These are phyloP conservation scores for Chamaecrista fasciculata DNA, from an alignment of 306 rosid species.

Conservation along the genomic window DNA sequence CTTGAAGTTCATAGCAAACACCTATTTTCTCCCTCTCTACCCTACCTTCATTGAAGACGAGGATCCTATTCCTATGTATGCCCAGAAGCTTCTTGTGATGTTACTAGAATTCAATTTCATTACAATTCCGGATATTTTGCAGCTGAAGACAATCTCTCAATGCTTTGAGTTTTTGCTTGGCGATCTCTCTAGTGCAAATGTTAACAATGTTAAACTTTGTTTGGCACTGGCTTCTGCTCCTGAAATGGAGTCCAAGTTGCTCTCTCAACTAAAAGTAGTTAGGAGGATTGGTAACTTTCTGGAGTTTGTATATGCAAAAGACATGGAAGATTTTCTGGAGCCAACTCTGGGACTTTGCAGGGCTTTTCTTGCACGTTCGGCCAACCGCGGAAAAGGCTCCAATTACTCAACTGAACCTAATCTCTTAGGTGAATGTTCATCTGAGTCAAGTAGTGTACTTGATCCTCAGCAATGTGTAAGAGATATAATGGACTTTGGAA, in stretches of 20 bases:
- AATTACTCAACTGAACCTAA: constrained; percentile 52
- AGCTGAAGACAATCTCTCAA: constrained; percentile 85
- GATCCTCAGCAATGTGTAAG: constrained; percentile 78
- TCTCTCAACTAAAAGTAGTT: constrained; percentile 87
- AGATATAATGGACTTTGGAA: constrained; percentile 84
- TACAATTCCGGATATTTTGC: constrained; percentile 78
- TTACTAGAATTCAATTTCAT: constrained; percentile 69
- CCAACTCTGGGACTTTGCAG: constrained; percentile 87
- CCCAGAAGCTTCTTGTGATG: constrained; percentile 99
- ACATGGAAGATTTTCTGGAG: constrained; percentile 90
- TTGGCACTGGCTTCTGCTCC: constrained; percentile 90
- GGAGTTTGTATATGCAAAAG: constrained; percentile 80
- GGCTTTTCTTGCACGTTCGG: constrained; percentile 86
- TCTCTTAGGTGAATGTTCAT: constrained; percentile 57
- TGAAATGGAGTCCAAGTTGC: constrained; percentile 92
- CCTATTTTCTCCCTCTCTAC: constrained; percentile 86
- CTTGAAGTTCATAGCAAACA: constrained; percentile 65
- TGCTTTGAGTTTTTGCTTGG: constrained; percentile 96
- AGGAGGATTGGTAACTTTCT: constrained; percentile 85
- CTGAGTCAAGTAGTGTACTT: constrained; percentile 45
- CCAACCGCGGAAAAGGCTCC: constrained; percentile 56
- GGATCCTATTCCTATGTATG: constrained; percentile 92
- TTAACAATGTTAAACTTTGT: constrained; percentile 78
- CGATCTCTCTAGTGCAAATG: constrained; percentile 86
- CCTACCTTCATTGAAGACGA: constrained; percentile 89